Evolutionary conservation across 352 stramenopile genomes (phyloP).

Genomic region (Pilasporangium apinafurcum): DNA sequence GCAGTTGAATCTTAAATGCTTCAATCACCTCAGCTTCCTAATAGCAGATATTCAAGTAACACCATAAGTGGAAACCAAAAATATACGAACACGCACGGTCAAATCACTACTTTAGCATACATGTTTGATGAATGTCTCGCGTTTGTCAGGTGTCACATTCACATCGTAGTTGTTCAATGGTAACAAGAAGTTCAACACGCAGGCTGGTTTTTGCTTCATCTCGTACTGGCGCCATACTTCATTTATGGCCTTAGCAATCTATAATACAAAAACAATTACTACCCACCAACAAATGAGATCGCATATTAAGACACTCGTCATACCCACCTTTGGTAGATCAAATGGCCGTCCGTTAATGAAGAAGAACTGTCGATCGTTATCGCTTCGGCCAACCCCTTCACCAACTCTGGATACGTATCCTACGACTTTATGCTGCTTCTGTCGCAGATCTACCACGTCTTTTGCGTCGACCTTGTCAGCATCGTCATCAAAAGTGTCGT

Average conservation of each 20-base stretch:
- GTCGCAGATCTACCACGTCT: no score
- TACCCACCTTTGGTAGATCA: slow-evolving; percentile 79
- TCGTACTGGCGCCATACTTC: slow-evolving; percentile 90
- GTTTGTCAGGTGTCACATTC: slow-evolving; percentile 97
- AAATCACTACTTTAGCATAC: slow-evolving; percentile 16
- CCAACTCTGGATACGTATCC: slow-evolving; percentile 71
- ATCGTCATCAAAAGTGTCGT: slow-evolving; percentile 6
- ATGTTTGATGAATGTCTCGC: slow-evolving; percentile 88
- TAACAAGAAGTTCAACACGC: slow-evolving; percentile 89
- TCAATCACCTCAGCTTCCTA: slow-evolving; percentile 58
- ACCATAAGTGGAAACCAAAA: background rate
- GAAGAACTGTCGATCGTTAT: slow-evolving; percentile 93
- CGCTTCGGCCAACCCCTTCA: slow-evolving; percentile 57
- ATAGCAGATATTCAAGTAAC: background rate
- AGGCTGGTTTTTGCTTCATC: slow-evolving; percentile 92
- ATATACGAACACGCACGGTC: background rate
- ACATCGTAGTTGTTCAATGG: slow-evolving; percentile 91
- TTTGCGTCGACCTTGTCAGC: slow-evolving; percentile 10
- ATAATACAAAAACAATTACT: slow-evolving; percentile 3
- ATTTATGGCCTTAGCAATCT: slow-evolving; percentile 72
- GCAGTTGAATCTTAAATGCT: slow-evolving; percentile 47
- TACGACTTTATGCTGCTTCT: slow-evolving; percentile 30
- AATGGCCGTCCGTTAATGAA: slow-evolving; percentile 96
- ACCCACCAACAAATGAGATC: no score
- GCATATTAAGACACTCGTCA: background rate